These are phyloP conservation scores for Peltaster fructicola DNA, from an alignment of 2,329 filamentous ascomycete species.

Conservation along the genomic window DNA sequence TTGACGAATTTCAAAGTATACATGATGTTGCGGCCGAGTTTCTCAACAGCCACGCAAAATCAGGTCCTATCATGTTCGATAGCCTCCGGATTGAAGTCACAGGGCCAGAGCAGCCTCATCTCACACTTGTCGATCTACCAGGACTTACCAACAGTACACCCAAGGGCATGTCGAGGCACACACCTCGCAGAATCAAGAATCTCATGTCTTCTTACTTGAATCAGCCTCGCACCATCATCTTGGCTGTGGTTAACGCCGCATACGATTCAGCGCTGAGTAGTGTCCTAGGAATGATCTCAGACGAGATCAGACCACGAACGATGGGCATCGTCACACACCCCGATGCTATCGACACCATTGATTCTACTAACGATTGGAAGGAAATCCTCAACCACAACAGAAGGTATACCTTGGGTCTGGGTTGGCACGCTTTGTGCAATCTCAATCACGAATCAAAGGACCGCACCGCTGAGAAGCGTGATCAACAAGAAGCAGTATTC, in stretches of 20 bases:
- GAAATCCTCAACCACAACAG: background rate
- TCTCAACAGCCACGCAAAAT: too few relatives aligned
- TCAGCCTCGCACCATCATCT: conserved; percentile 1
- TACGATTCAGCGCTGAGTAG: conserved; percentile 1
- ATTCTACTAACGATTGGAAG: background rate
- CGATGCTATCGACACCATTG: background rate
- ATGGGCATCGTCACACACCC: background rate
- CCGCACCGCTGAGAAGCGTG: background rate
- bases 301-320: background rate
- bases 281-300: conserved; percentile 1
- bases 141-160: background rate
- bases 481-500: background rate
- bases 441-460: background rate
- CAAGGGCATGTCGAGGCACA: background rate
- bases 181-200: background rate
- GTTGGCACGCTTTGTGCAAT: conserved; percentile 1
- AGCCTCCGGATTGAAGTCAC: conserved; percentile 1
- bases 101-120: background rate
- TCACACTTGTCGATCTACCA: conserved; percentile 2
- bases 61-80: too few relatives aligned
- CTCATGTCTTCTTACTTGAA: background rate
- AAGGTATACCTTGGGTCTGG: background rate
- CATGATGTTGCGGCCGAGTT: too few relatives aligned
- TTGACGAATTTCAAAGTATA: too few relatives aligned
- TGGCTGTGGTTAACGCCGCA: conserved; percentile 1